Evolutionary conservation across 148 eudicot species (phyloP).

Genomic region (Rhododendron griersonianum): DNA sequence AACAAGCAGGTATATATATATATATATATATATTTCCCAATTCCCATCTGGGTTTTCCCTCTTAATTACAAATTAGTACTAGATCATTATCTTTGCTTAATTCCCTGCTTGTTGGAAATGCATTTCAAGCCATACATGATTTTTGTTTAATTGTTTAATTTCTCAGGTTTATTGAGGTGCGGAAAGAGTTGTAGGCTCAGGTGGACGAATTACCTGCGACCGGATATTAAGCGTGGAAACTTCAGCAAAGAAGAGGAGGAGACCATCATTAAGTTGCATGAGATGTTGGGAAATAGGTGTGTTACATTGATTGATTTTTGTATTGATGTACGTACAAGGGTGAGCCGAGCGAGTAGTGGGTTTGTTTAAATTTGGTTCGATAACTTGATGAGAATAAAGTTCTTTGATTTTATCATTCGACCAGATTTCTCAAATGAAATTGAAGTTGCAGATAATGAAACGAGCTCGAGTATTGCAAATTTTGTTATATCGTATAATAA

Average conservation of each 20-base stretch:
- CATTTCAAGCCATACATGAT: background rate
- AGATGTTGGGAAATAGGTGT: conserved; percentile 60
- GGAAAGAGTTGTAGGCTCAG: conserved; percentile 76
- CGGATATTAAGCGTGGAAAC: conserved; percentile 69
- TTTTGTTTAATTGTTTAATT: too few relatives aligned
- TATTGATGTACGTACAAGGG: too few relatives aligned
- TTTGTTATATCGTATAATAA: too few relatives aligned
- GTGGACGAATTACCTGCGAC: conserved; percentile 67
- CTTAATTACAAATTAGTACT: too few relatives aligned
- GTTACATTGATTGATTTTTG: background rate
- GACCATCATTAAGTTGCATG: conserved; percentile 51
- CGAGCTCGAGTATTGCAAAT: too few relatives aligned
- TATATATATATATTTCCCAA: background rate
- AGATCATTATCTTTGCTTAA: too few relatives aligned
- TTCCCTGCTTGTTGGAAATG: too few relatives aligned
- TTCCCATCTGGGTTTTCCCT: too few relatives aligned
- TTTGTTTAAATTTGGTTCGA: too few relatives aligned
- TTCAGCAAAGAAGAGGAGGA: conserved; percentile 66
- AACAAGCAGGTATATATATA: conserved; percentile 20
- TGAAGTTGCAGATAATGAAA: too few relatives aligned
- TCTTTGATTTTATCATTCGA: background rate
- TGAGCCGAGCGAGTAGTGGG: too few relatives aligned
- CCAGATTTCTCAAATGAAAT: background rate
- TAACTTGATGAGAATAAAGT: background rate
- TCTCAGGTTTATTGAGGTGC: conserved; percentile 61